Evolutionary conservation across 2,329 filamentous ascomycete species (phyloP), one percentile per base, ranked within the genome.

Genomic region (Curvularia spicifera): DNA sequence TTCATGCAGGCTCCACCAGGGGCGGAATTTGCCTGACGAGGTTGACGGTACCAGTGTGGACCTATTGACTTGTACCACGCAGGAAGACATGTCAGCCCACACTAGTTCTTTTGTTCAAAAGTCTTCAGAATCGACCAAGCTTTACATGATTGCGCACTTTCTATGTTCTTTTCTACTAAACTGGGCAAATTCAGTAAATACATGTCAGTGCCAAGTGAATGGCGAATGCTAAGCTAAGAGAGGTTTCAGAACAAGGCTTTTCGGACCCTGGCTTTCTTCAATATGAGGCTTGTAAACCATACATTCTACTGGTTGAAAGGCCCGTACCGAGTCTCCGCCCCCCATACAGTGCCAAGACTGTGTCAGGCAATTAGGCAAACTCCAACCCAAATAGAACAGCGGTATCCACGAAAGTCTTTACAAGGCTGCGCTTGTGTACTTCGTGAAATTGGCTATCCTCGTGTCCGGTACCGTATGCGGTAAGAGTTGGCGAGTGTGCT

Each of bases 401-500:
- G 13, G 29, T 20, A 18, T 10, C 24, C 13, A 18, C 9, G 12
- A 29, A 45, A 15, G 22, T 15, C 3, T 1, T 2, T 50, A 31
- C 29, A 0, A 15, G 26, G n/a, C 12, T 4, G 47, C 18, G 22
- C 29, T 39, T 13, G 22, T n/a, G 3, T 8, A 35, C 22, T 39
- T 28, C 5, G n/a, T 20, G 33, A 29, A 37, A 5, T 46, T 60
- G 37, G 42, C 42, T 42, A 33, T 51, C 15, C 48, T 66, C 53
- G 57, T 55, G 51, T 57, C 46, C 40, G 35, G 22, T 22, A 37
- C 48, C 42, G 12, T 42, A 20, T 61, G 50, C 39, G 50, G 54
- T 48, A 51, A 53, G 20, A 18, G n/a, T 40, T 42, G 35, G 40
- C 29, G 9, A 31, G 35, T 46, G 22, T 44, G 31, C 54, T 15